Conservation (phyloP, 2,329 filamentous ascomycete genomes). For the Exophiala spinifera region DNA sequence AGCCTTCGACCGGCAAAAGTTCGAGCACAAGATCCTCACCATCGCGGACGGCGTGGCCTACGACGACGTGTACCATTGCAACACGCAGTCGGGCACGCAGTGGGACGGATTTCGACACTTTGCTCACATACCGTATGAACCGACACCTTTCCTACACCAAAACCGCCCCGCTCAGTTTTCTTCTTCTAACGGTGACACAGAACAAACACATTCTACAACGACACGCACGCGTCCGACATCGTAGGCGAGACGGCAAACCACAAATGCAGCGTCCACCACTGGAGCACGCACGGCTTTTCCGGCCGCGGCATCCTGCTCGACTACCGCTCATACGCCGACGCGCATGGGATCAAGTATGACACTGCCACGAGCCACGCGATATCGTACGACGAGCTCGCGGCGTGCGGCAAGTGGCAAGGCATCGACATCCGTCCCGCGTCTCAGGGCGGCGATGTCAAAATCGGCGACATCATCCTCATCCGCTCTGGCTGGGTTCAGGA, state of each 20-base stretch:
- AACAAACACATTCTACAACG: constrained; percentile 42
- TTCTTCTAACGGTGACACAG: too few relatives aligned
- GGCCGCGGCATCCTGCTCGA: constrained; percentile 43
- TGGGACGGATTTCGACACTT: constrained; percentile 53
- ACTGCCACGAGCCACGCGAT: constrained; percentile 55
- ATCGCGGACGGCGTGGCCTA: constrained; percentile 37
- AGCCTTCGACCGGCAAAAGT: constrained; percentile 51
- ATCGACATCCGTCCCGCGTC: constrained; percentile 58
- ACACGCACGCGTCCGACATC: constrained; percentile 38
- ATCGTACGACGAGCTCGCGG: constrained; percentile 53
- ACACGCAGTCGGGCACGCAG: constrained; percentile 50
- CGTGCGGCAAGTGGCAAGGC: constrained; percentile 58
- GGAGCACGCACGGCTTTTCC: constrained; percentile 43
- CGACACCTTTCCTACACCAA: too few relatives aligned
- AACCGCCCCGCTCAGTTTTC: too few relatives aligned
- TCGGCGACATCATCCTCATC: constrained; percentile 65
- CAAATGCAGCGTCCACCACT: constrained; percentile 44
- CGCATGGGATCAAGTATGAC: constrained; percentile 50
- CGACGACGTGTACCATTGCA: constrained; percentile 47
- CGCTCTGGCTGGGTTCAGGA: constrained; percentile 61
- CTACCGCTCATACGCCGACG: constrained; percentile 47
- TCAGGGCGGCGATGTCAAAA: constrained; percentile 54
- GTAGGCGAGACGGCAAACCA: constrained; percentile 35
- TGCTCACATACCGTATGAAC: constrained; percentile 32
- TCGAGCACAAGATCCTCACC: constrained; percentile 54